Conservation (phyloP, 2,329 filamentous ascomycete genomes). For the Diaporthe citri region DNA sequence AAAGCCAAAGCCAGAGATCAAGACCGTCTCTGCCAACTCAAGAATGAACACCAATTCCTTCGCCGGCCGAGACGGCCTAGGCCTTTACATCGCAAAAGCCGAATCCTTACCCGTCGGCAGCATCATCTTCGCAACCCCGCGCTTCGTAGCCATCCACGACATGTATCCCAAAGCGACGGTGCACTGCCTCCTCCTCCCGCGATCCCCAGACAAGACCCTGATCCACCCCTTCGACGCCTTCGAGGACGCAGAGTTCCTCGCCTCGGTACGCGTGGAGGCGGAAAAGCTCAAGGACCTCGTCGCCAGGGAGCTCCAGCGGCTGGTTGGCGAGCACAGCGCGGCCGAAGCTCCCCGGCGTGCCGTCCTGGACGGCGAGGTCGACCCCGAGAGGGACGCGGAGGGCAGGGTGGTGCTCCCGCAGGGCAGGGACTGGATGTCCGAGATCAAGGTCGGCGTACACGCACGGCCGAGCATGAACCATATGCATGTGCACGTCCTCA, state of each 20-base stretch:
- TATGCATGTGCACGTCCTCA: slow-evolving; percentile 89
- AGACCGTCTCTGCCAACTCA: slow-evolving; percentile 43
- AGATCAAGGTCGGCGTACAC: slow-evolving; percentile 85
- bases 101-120: slow-evolving; percentile 67
- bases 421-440: slow-evolving; percentile 83
- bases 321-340: slow-evolving; percentile 72
- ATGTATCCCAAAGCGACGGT: slow-evolving; percentile 86
- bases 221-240: slow-evolving; percentile 85
- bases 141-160: slow-evolving; percentile 84
- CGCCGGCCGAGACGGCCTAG: slow-evolving; percentile 70
- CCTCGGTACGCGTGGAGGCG: slow-evolving; percentile 71
- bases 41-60: slow-evolving; percentile 47
- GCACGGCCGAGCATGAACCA: slow-evolving; percentile 92
- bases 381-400: slow-evolving; percentile 74
- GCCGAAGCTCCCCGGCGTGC: slow-evolving; percentile 75
- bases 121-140: slow-evolving; percentile 75
- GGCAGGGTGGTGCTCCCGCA: slow-evolving; percentile 68
- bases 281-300: slow-evolving; percentile 73
- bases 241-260: slow-evolving; percentile 77
- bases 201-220: slow-evolving; percentile 69
- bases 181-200: slow-evolving; percentile 89
- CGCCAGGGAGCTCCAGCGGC: slow-evolving; percentile 79
- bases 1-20: slow-evolving; percentile 47
- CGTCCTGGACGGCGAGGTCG: slow-evolving; percentile 71
- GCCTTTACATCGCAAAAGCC: slow-evolving; percentile 75